These are phyloP conservation scores for Sporothrix mexicana DNA, from an alignment of 2,329 filamentous ascomycete genomes.

Conservation along the genomic window DNA sequence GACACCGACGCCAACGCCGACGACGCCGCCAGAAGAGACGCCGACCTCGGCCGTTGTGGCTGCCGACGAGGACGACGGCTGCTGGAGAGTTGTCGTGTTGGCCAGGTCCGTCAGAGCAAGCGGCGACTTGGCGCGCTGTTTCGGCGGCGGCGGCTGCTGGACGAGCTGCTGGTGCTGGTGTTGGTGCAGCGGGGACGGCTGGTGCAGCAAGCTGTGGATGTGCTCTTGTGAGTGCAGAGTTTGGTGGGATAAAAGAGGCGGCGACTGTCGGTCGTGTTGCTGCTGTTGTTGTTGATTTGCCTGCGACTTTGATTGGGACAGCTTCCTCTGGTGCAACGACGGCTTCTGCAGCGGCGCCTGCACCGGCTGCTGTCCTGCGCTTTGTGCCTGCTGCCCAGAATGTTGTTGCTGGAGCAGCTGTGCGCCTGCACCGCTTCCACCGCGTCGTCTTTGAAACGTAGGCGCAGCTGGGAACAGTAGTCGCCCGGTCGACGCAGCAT, in stretches of 20 bases:
- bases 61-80: constrained; percentile 46
- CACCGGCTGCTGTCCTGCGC: constrained; percentile 16
- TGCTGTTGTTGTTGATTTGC: constrained; percentile 15
- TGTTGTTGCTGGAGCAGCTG: constrained; percentile 19
- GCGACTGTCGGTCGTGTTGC: constrained; percentile 5
- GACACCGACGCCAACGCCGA: constrained; percentile 44
- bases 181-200: constrained; percentile 39
- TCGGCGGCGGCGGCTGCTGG: constrained; percentile 45
- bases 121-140: constrained; percentile 61
- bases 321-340: constrained; percentile 5
- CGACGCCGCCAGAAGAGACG: not conserved
- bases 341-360: constrained; percentile 11
- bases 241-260: not conserved
- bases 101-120: constrained; percentile 58
- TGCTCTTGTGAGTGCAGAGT: constrained; percentile 1
- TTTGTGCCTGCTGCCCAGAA: not conserved
- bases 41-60: constrained; percentile 45
- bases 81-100: constrained; percentile 46
- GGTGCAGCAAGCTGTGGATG: constrained; percentile 36
- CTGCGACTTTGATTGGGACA: constrained; percentile 20
- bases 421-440: constrained; percentile 1
- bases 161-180: constrained; percentile 48
- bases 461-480: not conserved
- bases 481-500: constrained; percentile 38
- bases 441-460: constrained; percentile 14